A percentile compares a stretch with the other conserved stretches of the same genome.
Conservation (phyloP, 106 monocot genomes). For the Narthecium ossifragum region DNA sequence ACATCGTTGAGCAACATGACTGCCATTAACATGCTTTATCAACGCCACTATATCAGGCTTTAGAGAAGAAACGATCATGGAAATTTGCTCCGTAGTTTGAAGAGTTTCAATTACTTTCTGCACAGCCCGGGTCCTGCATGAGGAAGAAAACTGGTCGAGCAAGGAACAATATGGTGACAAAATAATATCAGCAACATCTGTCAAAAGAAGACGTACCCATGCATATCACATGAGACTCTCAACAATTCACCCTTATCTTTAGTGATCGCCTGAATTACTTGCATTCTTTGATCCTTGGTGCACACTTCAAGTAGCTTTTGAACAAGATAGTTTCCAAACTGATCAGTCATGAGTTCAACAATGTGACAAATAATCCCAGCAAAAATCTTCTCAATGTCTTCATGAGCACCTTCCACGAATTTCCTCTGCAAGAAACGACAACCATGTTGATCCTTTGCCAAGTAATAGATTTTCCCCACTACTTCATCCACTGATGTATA, state of each 20-base stretch:
- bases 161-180: background rate
- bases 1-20: constrained; percentile 60
- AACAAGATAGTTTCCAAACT: constrained; percentile 51
- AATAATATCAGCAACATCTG: background rate
- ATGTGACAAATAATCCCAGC: constrained; percentile 43
- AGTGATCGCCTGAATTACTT: constrained; percentile 37
- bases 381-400: constrained; percentile 51
- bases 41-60: constrained; percentile 26
- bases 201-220: constrained; percentile 35
- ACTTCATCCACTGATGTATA: constrained; percentile 30
- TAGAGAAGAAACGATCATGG: constrained; percentile 38
- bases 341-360: constrained; percentile 55
- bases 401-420: constrained; percentile 25
- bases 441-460: constrained; percentile 56
- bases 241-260: constrained; percentile 21
- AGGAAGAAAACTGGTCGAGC: background rate
- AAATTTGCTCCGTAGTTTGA: constrained; percentile 28
- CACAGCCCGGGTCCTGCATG: constrained; percentile 41
- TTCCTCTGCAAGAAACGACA: constrained; percentile 49
- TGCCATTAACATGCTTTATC: constrained; percentile 59
- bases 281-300: constrained; percentile 34
- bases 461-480: constrained; percentile 17
- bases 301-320: constrained; percentile 58
- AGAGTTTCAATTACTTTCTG: constrained; percentile 64
- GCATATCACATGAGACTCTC: constrained; percentile 48